Percentiles rank a stretch among this genome's conserved stretches.
phyloP scores from a whole-genome alignment of 2,329 filamentous ascomycete species.

The Hymenoscyphus infarciens region DNA sequence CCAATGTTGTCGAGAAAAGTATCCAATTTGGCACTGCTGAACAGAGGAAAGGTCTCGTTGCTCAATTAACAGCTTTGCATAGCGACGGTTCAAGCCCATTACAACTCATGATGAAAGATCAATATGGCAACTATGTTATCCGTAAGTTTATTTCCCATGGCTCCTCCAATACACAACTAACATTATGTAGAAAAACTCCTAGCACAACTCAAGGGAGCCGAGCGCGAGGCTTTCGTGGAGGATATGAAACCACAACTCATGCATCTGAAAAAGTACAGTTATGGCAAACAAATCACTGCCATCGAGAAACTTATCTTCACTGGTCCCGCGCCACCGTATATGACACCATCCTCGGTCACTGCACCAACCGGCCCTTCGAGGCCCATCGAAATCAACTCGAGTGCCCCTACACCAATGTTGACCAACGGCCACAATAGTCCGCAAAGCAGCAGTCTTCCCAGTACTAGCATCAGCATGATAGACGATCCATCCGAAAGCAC shows the following conservation, averaged over 20 bases:
- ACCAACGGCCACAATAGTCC: constrained; percentile 68
- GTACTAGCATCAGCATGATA: constrained; percentile 53
- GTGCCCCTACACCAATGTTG: constrained; percentile 61
- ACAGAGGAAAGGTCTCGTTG: constrained; percentile 67
- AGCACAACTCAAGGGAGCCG: constrained; percentile 54
- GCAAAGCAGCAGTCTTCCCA: constrained; percentile 62
- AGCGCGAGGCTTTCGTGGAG: constrained; percentile 57
- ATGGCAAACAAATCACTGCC: constrained; percentile 62
- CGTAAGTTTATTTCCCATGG: constrained; percentile 60
- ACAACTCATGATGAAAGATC: constrained; percentile 77
- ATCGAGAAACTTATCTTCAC: constrained; percentile 54
- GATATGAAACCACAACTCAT: constrained; percentile 61
- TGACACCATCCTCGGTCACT: constrained; percentile 24
- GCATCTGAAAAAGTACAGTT: constrained; percentile 60
- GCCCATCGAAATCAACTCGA: constrained; percentile 46
- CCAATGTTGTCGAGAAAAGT: constrained; percentile 95
- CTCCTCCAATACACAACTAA: constrained; percentile 8
- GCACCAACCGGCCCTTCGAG: constrained; percentile 32
- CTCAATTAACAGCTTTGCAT: constrained; percentile 55
- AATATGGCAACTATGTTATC: constrained; percentile 94
- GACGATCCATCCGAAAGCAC: constrained; percentile 29
- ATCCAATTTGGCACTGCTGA: constrained; percentile 67
- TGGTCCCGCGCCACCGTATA: constrained; percentile 20
- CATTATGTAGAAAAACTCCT: constrained; percentile 72
- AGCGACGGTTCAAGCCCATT: constrained; percentile 68